These are phyloP conservation scores for Verticillium alfalfae DNA, from an alignment of 2,329 filamentous ascomycete genomes.

Conservation along the genomic window DNA sequence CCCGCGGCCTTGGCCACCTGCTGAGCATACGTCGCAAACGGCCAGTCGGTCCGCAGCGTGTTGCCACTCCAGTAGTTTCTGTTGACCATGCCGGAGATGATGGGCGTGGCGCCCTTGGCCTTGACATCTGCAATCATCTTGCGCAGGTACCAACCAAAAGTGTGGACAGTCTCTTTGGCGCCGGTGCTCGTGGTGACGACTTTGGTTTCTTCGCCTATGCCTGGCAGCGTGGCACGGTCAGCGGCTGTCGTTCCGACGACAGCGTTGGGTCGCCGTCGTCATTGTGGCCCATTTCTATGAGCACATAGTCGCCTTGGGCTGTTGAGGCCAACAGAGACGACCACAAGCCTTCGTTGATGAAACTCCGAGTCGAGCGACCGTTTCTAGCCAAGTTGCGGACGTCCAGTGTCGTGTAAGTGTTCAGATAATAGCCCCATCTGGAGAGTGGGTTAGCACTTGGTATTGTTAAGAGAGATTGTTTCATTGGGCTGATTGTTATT, in stretches of 20 bases:
- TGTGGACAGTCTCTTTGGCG: conserved; percentile 13
- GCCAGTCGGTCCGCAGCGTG: conserved; percentile 12
- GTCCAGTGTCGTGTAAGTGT: conserved; percentile 3
- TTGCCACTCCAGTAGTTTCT: conserved; percentile 11
- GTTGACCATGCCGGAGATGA: conserved; percentile 19
- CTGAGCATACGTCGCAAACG: conserved; percentile 15
- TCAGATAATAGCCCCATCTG: conserved; percentile 13
- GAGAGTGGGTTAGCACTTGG: too few relatives aligned
- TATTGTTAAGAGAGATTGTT: too few relatives aligned
- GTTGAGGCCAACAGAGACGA: conserved; percentile 7
- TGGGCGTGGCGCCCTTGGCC: conserved; percentile 11
- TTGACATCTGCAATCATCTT: conserved; percentile 19
- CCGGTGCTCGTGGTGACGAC: conserved; percentile 13
- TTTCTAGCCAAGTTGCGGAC: conserved; percentile 11
- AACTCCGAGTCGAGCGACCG: conserved; percentile 12
- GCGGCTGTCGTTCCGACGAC: conserved; percentile 6
- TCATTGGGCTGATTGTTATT: not conserved
- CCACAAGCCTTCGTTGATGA: conserved; percentile 16
- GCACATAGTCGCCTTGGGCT: conserved; percentile 12
- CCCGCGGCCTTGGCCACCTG: conserved; percentile 9
- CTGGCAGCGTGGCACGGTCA: conserved; percentile 16
- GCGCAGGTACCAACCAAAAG: conserved; percentile 19
- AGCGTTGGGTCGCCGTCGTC: conserved; percentile 16
- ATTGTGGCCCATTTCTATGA: conserved; percentile 20
- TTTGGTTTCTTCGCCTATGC: conserved; percentile 13